Evolutionary conservation across 2,329 filamentous ascomycete species (phyloP).

Genomic region (Venturia asperata): DNA sequence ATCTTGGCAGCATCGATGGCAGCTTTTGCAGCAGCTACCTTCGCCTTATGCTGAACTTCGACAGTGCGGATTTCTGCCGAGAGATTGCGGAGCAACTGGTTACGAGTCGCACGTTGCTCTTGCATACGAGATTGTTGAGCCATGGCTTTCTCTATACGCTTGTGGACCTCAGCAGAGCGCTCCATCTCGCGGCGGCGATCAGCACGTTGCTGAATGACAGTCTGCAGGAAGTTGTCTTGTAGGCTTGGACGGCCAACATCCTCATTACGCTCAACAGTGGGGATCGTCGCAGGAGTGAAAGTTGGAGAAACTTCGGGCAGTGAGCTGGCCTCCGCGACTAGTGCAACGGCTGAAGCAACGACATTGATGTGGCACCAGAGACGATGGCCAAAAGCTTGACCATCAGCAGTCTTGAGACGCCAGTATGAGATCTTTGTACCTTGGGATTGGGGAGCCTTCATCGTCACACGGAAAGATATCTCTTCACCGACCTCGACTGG

Average conservation of each 20-base stretch:
- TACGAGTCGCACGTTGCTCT: conserved; percentile 3
- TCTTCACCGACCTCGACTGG: conserved; percentile 67
- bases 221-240: conserved; percentile 16
- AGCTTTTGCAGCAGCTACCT: conserved; percentile 13
- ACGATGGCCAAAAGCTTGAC: conserved; percentile 80
- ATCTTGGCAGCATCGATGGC: conserved; percentile 15
- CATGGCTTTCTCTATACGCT: conserved; percentile 14
- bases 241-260: conserved; percentile 9
- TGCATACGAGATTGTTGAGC: conserved; percentile 4
- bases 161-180: not conserved
- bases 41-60: conserved; percentile 16
- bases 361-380: conserved; percentile 92
- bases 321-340: conserved; percentile 9
- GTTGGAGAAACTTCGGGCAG: conserved; percentile 7
- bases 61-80: conserved; percentile 15
- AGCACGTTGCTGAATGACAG: conserved; percentile 15
- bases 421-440: conserved; percentile 92
- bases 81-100: conserved; percentile 17
- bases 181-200: conserved; percentile 7
- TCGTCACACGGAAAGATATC: conserved; percentile 71
- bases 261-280: conserved; percentile 8
- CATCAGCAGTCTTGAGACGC: conserved; percentile 78
- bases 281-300: conserved; percentile 6
- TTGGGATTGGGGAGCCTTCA: conserved; percentile 69
- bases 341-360: conserved; percentile 22